A percentile compares a stretch with the other conserved stretches of the same genome.
phyloP scores from a whole-genome alignment of 2,329 filamentous ascomycete species.

The Cladosporium halotolerans region DNA sequence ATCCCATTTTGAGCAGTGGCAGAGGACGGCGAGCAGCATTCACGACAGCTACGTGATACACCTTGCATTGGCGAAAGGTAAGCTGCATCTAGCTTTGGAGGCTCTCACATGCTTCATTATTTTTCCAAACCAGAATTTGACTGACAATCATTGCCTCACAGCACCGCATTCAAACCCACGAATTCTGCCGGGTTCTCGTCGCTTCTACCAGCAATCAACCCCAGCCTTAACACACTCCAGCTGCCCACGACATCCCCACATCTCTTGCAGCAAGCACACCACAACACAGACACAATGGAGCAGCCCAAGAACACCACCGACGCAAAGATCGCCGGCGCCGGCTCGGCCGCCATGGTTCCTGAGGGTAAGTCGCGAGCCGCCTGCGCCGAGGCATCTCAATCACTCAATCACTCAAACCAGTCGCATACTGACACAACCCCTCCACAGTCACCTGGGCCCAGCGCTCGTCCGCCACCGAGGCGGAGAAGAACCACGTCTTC shows the following conservation, averaged over 20 bases:
- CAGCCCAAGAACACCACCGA: conserved; percentile 31
- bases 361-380: conserved; percentile 26
- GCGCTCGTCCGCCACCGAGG: conserved; percentile 74
- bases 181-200: conserved; percentile 13
- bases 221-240: conserved; percentile 1
- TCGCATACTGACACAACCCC: conserved; percentile 17
- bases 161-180: conserved; percentile 1
- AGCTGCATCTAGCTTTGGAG: neutral
- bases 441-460: conserved; percentile 89
- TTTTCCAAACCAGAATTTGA: neutral
- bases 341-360: conserved; percentile 30
- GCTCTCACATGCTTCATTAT: neutral
- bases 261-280: neutral
- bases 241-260: conserved; percentile 9
- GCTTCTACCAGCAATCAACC: conserved; percentile 10
- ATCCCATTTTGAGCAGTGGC: neutral
- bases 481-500: conserved; percentile 90
- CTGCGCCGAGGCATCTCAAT: neutral
- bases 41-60: neutral
- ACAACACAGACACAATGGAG: conserved; percentile 20
- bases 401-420: neutral
- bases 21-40: neutral
- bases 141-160: neutral
- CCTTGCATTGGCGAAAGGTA: neutral
- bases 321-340: conserved; percentile 25